Conservation (phyloP, 176 grass and related monocot genomes). For the Triticum turgidum region DNA sequence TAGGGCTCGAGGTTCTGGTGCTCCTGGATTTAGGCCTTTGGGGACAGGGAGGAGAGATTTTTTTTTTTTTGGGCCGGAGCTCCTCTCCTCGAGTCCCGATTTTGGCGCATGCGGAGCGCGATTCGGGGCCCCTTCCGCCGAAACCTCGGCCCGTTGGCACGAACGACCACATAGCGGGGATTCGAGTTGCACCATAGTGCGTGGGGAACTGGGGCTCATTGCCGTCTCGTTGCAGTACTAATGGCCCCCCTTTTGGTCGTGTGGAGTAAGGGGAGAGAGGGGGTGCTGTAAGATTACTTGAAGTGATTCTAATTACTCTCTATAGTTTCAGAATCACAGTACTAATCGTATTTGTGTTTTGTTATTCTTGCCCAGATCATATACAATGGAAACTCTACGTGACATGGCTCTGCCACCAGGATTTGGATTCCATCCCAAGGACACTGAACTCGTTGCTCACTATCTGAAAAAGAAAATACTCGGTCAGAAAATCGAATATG, state of each 20-base stretch:
- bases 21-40: not conserved
- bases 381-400: constrained; percentile 60
- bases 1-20: not conserved
- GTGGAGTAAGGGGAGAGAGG: not conserved
- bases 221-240: not conserved
- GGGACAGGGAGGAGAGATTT: not conserved
- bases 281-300: not conserved
- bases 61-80: not conserved
- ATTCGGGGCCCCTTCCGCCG: not conserved
- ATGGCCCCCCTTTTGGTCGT: not conserved
- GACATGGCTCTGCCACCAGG: constrained; percentile 56
- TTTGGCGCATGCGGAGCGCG: not conserved
- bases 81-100: not conserved
- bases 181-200: not conserved
- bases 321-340: not conserved
- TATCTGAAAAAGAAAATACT: constrained; percentile 83
- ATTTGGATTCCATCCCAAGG: constrained; percentile 92
- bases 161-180: not conserved
- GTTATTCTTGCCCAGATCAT: constrained; percentile 24
- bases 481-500: constrained; percentile 60
- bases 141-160: not conserved
- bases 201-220: not conserved
- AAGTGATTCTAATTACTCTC: not conserved
- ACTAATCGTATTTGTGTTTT: not conserved
- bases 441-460: constrained; percentile 69